These are phyloP conservation scores for Colletotrichum sp. DNA, from an alignment of 2,329 filamentous ascomycete species.

Conservation along the genomic window DNA sequence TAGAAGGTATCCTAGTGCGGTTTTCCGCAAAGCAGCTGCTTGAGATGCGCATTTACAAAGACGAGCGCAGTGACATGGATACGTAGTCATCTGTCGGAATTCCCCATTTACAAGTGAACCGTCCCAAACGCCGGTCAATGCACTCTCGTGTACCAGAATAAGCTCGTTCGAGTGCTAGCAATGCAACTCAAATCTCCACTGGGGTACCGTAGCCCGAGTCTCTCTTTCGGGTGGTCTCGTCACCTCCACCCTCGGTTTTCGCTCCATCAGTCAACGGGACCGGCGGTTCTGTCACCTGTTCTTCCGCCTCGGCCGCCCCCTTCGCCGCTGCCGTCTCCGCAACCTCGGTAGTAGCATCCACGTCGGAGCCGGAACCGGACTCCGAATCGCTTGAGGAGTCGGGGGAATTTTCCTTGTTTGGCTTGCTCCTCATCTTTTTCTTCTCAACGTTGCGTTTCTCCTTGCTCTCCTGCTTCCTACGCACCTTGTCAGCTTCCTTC, in stretches of 20 bases:
- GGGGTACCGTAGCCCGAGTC: slow-evolving; percentile 23
- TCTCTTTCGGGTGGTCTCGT: slow-evolving; percentile 26
- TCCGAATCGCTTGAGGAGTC: neutral
- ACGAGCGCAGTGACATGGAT: neutral
- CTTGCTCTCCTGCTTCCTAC: slow-evolving; percentile 19
- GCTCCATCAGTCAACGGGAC: slow-evolving; percentile 22
- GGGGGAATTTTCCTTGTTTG: slow-evolving; percentile 19
- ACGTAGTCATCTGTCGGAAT: neutral
- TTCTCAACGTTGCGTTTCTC: slow-evolving; percentile 14
- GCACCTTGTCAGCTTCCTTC: slow-evolving; percentile 25
- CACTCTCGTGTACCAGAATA: neutral
- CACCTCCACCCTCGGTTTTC: slow-evolving; percentile 32
- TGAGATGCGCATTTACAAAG: neutral
- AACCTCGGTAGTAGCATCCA: neutral
- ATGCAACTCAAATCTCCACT: slow-evolving; percentile 7
- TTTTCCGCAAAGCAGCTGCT: neutral
- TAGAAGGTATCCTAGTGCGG: neutral
- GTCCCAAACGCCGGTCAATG: neutral
- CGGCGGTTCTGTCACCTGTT: neutral
- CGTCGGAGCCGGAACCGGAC: neutral
- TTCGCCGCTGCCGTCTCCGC: neutral
- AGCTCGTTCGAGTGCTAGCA: neutral
- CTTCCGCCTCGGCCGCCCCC: neutral
- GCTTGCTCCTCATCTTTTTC: slow-evolving; percentile 22
- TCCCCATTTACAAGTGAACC: neutral